Conservation (phyloP, 768 basidiomycete species). For the Mycena chlorophos region DNA sequence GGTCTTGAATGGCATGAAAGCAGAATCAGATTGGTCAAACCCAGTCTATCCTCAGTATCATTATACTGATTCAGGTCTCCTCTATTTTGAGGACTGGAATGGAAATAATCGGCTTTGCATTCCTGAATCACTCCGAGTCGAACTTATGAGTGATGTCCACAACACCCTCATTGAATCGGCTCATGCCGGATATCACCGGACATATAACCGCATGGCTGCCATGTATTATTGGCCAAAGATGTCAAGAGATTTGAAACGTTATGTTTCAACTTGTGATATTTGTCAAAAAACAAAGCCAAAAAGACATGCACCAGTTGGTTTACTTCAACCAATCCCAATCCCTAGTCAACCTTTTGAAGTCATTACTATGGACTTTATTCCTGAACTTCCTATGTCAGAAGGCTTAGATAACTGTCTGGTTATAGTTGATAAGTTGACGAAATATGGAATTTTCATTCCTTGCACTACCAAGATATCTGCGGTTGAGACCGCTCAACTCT, state of each 20-base stretch:
- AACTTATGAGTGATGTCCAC: constrained; percentile 28
- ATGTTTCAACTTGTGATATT: constrained; percentile 26
- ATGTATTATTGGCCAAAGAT: constrained; percentile 36
- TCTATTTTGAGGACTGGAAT: constrained; percentile 28
- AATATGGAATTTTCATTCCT: constrained; percentile 42
- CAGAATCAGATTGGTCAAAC: not conserved
- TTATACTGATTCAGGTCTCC: constrained; percentile 11
- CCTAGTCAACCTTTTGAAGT: constrained; percentile 32
- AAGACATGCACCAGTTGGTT: constrained; percentile 31
- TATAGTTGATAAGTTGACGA: constrained; percentile 39
- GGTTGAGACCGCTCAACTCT: constrained; percentile 33
- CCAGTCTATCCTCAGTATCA: constrained; percentile 13
- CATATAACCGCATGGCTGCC: constrained; percentile 24
- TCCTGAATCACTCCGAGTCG: constrained; percentile 14
- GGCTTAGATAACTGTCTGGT: constrained; percentile 34
- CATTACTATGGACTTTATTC: constrained; percentile 38
- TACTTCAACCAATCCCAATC: constrained; percentile 34
- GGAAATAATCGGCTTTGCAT: constrained; percentile 30
- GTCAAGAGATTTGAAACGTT: constrained; percentile 27
- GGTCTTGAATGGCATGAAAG: not conserved
- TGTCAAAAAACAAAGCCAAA: constrained; percentile 30
- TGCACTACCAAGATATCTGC: constrained; percentile 25
- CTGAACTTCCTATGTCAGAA: constrained; percentile 31
- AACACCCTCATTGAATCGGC: constrained; percentile 25
- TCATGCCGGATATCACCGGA: constrained; percentile 30